Base-by-base conservation (phyloP, 768 basidiomycete genomes). In the Tulasnella sp. region DNA sequence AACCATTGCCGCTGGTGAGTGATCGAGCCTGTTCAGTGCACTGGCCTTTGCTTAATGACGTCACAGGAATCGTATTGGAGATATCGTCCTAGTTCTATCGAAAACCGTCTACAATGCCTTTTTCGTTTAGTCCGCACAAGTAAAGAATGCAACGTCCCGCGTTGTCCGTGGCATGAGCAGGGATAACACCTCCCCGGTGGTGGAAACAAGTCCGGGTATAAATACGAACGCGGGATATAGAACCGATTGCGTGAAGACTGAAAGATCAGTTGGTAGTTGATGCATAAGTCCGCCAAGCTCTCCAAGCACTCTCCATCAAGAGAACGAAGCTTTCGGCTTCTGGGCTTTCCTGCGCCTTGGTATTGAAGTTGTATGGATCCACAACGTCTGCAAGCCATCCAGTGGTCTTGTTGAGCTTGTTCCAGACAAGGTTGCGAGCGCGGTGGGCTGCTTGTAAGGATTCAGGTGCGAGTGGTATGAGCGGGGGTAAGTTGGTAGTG, bases 1-100 rank as follows among this genome's bases (percentile, higher is more conserved):
- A 71, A 97, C 96, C 0, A 86, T 99, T 59, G 90, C 83, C 36
- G 93, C 93, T 42, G 93, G 92, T 83, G 62, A 50, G 74, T 17
- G 17, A 40, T 6, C n/a, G 17, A n/a, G 9, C 17, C 27, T 17
- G 7, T 25, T 6, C 41, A 43, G 6, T 9, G 17, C 41, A n/a
- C 17, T 19, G 27, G 41, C n/a, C 9, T 43, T 43, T 43, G 6
- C 9, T 17, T 43, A 43, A 43, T 43, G n/a, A 9, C 17, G 6
- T n/a, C n/a, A 43, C n/a, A 43, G 41, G 41, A n/a, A 43, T 43
- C 41, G 41, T 43, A 19, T 43, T 25, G 6, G 41, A 43, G 41
- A 43, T 43, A 9, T 43, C 27, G 17, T 43, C 41, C 27, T 43
- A 25, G 27, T 19, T 39, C 17, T 39, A 39, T n/a, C 9, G 36